Base-by-base conservation (phyloP, 306 rosid genomes). In the Sicyos baderoa region DNA sequence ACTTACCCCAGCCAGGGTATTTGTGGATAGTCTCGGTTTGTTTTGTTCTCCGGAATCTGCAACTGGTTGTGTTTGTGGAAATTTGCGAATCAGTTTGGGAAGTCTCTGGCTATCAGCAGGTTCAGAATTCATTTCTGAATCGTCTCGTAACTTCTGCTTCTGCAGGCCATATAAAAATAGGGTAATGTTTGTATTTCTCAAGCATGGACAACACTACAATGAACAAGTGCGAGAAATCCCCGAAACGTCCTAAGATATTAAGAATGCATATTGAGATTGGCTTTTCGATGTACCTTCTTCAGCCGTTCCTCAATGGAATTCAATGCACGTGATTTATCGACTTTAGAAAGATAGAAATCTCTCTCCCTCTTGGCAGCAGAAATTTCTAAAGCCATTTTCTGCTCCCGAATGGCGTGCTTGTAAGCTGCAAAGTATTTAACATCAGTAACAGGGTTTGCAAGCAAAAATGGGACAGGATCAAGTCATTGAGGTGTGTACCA, bases 291-390 rank as follows among this genome's bases (percentile, higher is more conserved):
- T 81, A 93, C 98, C 97, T 90, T 93, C 78, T 85, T 85, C 48
- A 83, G 74, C 37, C 97, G 84, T 77, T 88, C 87, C 54, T 85
- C 96, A 58, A 89, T 90, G 75, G 94, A 78, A 13, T 32, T 85
- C 82, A 85, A 79, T 64, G 95, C 91, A 60, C 79, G 96, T 52
- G 97, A 80, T 62, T 78, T 76, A 11, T 93, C 96, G 69, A 89
- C 96, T 68, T 80, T 86, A 29, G 89, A 69, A 42, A 82, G 77
- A 80, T 89, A 93, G 79, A 84, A 86, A 72, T 86, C 90, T 68
- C 90, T 78, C 76, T 93, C 97, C 85, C 79, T 89, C 84, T 86
- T 88, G 42, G 97, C 97, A 63, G 88, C 88, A 82, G 96, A 89
- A 63, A 88, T 74, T 78, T 88, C 97, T 47, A 93, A 58, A 54